These are phyloP conservation scores for Trichothecium roseum DNA, from an alignment of 2,329 filamentous ascomycete species.

Conservation along the genomic window DNA sequence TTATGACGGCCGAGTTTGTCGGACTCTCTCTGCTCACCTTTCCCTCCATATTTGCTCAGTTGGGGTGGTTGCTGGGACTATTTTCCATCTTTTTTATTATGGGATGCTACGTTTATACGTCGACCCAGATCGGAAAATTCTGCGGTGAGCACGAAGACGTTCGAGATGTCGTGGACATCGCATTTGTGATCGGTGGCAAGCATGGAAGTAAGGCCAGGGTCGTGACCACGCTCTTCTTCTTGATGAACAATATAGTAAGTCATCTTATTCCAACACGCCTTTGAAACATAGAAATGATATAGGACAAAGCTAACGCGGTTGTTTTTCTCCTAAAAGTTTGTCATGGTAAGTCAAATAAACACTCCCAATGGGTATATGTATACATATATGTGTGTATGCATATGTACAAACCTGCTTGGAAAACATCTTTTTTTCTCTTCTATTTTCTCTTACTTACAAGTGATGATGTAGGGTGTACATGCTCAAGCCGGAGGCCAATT, in stretches of 20 bases:
- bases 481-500: too few relatives aligned
- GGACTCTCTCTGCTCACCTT: not conserved
- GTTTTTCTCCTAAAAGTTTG: not conserved
- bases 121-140: constrained; percentile 1
- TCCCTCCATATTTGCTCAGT: not conserved
- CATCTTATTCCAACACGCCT: too few relatives aligned
- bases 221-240: constrained; percentile 1
- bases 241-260: constrained; percentile 5
- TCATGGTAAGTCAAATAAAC: constrained; percentile 1
- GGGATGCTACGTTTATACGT: not conserved
- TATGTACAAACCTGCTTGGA: too few relatives aligned
- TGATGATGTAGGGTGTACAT: too few relatives aligned
- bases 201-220: too few relatives aligned
- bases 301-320: too few relatives aligned
- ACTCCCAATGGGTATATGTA: too few relatives aligned
- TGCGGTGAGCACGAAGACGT: constrained; percentile 1
- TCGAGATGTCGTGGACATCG: constrained; percentile 3
- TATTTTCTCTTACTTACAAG: too few relatives aligned
- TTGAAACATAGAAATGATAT: too few relatives aligned
- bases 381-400: too few relatives aligned
- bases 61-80: constrained; percentile 1
- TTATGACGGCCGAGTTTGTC: constrained; percentile 1
- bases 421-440: too few relatives aligned
- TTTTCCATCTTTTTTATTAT: not conserved
- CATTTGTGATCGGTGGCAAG: not conserved